Evolutionary conservation across 1,284 basidiomycete species (phyloP).

Genomic region (Heterobasidion occidentale): DNA sequence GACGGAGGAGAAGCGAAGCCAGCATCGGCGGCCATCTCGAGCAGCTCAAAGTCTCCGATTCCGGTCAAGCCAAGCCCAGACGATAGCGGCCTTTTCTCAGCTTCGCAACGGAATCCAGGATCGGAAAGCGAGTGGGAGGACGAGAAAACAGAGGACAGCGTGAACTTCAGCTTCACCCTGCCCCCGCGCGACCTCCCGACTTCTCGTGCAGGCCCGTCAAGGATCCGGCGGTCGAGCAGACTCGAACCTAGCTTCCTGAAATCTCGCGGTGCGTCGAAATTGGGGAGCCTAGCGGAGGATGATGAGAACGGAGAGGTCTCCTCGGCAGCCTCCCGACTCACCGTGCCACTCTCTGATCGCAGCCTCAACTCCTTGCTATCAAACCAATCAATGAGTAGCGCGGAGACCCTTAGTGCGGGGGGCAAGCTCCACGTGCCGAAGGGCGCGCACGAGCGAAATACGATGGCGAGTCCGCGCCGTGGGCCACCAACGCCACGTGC

Average conservation of each 20-base stretch:
- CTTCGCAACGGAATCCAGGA: conserved; percentile 21
- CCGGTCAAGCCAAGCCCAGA: conserved; percentile 23
- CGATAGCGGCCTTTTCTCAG: conserved; percentile 14
- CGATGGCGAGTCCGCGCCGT: conserved; percentile 9
- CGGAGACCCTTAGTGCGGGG: conserved; percentile 11
- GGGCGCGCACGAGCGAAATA: conserved; percentile 25
- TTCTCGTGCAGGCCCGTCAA: conserved; percentile 16
- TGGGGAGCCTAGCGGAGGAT: conserved; percentile 63
- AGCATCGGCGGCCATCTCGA: conserved; percentile 30
- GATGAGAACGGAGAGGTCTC: conserved; percentile 42
- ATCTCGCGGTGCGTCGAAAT: conserved; percentile 36
- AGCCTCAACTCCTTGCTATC: conserved; percentile 42
- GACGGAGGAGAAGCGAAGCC: conserved; percentile 42
- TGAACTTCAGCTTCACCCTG: conserved; percentile 40
- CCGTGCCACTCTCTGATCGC: conserved; percentile 48
- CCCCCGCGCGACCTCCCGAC: conserved; percentile 23
- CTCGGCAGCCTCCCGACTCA: conserved; percentile 20
- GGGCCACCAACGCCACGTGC: conserved; percentile 10
- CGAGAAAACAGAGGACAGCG: conserved; percentile 71
- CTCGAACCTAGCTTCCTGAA: conserved; percentile 67
- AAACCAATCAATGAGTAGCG: conserved; percentile 18
- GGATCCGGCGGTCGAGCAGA: conserved; percentile 31
- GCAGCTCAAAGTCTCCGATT: conserved; percentile 19
- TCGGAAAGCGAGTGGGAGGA: conserved; percentile 88
- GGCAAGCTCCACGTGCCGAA: conserved; percentile 25